Evolutionary conservation across 139 green algal genomes (phyloP), one percentile per base, ranked within the genome.

Genomic region (Volvox reticuliferus): DNA sequence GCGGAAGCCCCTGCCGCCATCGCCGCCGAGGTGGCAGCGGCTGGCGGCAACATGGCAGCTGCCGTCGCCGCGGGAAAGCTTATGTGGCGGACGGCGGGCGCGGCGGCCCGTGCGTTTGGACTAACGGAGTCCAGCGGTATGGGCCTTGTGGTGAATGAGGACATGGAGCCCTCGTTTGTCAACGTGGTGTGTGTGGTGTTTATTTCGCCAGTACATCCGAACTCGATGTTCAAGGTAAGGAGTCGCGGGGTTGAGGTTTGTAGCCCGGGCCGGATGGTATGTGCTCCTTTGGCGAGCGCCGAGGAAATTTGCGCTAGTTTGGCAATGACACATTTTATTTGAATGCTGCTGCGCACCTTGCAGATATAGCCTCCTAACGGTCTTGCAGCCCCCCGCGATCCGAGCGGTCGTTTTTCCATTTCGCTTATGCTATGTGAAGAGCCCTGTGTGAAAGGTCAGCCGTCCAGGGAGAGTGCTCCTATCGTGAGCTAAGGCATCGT

Each of bases 181-280:
- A 89, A 89, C 85, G 32, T 21, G 28, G 18, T 73, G 69, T 44
- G 44, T 9, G 1, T 82, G 69, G 12, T 55, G 13, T 21, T 89
- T 3, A 17, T 67, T 69, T 75, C 61, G 36, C 26, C 85, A 26
- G 69, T 82, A 28, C 85, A 89, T 36, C 85, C 85, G n/a, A 82
- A 89, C 69, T 89, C 69, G 28, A 89, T 89, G 85, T 89, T 89
- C 85, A 89, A 82, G 85, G 85, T 89, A 22, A 33, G 83, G 35
- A 9, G 6, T 18, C 22, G 35, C 21, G 76, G 16, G 76, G 76
- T 62, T 19, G n/a, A n/a, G n/a, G n/a, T n/a, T n/a, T n/a, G n/a
- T n/a, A 20, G 76, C 33, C 37, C 17, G 36, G 55, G 28, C 50
- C 12, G 55, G 16, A 44, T 55, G 9, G 44, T 55, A 55, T 55